These are phyloP conservation scores for Plasmodium billcollinsi DNA, from an alignment of 169 alveolate species.

Conservation along the genomic window DNA sequence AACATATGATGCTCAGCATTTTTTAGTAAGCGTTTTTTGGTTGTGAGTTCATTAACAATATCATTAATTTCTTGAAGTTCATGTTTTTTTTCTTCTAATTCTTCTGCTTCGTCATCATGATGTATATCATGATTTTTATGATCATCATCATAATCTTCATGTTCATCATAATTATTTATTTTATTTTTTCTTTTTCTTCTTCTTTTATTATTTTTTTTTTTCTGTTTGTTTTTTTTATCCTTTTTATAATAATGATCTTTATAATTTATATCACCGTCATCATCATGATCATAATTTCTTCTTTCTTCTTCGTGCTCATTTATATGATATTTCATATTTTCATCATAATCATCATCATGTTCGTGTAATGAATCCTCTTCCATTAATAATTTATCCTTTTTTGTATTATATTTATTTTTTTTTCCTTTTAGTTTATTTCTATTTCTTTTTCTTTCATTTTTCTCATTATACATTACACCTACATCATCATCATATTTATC, in stretches of 20 bases:
- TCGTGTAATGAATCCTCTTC: no score
- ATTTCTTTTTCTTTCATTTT: neutral
- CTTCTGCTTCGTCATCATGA: neutral
- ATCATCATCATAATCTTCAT: neutral
- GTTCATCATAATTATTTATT: neutral
- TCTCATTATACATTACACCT: neutral
- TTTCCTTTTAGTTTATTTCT: neutral
- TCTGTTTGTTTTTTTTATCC: constrained; percentile 1
- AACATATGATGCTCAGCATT: constrained; percentile 40
- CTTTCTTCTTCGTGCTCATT: no score
- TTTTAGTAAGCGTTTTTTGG: constrained; percentile 24
- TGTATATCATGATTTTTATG: neutral
- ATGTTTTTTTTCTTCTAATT: constrained; percentile 2
- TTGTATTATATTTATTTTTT: neutral
- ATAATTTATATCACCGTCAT: no score
- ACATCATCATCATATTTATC: neutral
- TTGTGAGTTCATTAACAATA: constrained; percentile 15
- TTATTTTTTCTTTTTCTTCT: neutral
- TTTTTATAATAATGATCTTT: neutral
- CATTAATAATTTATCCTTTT: no score
- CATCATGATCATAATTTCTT: no score
- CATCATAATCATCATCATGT: no score
- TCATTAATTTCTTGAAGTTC: constrained; percentile 42
- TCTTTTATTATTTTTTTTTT: neutral
- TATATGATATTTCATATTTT: no score